Conservation (phyloP, 805 yeast species). For the Candida patagonica region DNA sequence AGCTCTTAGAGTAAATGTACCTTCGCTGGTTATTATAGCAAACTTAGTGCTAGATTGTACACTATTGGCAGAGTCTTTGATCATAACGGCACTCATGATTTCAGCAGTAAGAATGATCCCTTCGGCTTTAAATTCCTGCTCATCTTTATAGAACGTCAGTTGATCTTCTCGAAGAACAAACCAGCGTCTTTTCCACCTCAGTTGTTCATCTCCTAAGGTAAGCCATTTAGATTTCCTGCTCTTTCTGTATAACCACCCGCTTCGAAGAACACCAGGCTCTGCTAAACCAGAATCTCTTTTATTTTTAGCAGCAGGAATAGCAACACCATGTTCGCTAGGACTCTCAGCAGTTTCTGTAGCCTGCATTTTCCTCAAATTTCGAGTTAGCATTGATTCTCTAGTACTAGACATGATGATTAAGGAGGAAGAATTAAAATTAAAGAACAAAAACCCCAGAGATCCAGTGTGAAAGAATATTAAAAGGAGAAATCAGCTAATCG, state of each 20-base stretch:
- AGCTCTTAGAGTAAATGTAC: conserved; percentile 24
- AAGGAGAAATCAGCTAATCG: too few relatives aligned
- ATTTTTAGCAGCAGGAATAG: too few relatives aligned
- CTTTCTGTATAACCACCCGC: conserved; percentile 26
- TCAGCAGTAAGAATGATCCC: conserved; percentile 24
- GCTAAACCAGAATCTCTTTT: too few relatives aligned
- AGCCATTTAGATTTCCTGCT: conserved; percentile 17
- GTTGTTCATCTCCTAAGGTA: too few relatives aligned
- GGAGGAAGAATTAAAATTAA: too few relatives aligned
- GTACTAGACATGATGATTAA: too few relatives aligned
- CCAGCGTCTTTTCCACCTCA: conserved; percentile 31
- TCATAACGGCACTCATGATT: conserved; percentile 26
- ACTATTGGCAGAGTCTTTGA: conserved; percentile 17
- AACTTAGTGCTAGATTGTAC: conserved; percentile 15
- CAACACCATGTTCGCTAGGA: too few relatives aligned
- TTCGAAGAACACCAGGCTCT: conserved; percentile 12
- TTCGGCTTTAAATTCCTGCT: conserved; percentile 27
- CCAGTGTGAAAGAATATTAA: too few relatives aligned
- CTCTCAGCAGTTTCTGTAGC: too few relatives aligned
- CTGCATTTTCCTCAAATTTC: too few relatives aligned
- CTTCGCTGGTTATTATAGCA: conserved; percentile 26
- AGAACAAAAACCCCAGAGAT: too few relatives aligned
- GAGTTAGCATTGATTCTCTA: too few relatives aligned
- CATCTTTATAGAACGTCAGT: conserved; percentile 28
- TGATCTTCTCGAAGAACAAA: conserved; percentile 27